Base-by-base conservation (phyloP, 352 stramenopile species). In the Phytophthora melonis region DNA sequence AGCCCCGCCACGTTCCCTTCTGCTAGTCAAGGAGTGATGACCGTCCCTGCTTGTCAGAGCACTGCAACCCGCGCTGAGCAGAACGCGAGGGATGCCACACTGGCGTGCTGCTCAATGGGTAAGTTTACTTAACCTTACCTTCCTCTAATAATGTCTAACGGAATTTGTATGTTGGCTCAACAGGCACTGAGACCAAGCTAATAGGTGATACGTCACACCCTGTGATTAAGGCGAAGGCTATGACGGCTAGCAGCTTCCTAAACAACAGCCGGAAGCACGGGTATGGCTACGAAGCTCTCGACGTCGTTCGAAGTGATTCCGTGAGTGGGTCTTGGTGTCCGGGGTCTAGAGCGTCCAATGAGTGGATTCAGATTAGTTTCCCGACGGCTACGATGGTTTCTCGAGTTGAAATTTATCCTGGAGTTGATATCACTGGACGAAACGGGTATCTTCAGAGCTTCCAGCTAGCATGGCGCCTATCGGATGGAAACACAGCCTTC, bases 301-400 rank as follows among this genome's bases (percentile, higher is more conserved):
- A 71, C 43, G 72, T 66, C 0, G 50, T 83, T 47, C 80, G 84
- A 25, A 66, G 56, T 36, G 62, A 77, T 34, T 68, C 16, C 45
- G 56, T 21, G 0, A 43, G 58, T 21, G 58, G 64, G 19, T 72
- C 82, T 19, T 91, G 84, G 84, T 91, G 84, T 75, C 63, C 80
- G 16, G 60, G 8, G 1, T 75, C 75, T 3, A 6, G 13, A 2
- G 66, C 47, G 0, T 50, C 59, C 2, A 68, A 27, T 0, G 84
- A 91, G 58, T 91, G 82, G 80, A 10, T 91, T 21, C 63, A 86
- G 63, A 45, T 89, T 4, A 72, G 47, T 3, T 88, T 91, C 27
- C 80, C 82, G 18, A 60, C 58, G 43, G 63, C 78, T 10, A 86
- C 81, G 4, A 78, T 86, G 57, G 54, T 91, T 11, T 83, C 75